These are phyloP conservation scores for Venturia carpophila DNA, from an alignment of 2,329 filamentous ascomycete genomes.

Conservation along the genomic window DNA sequence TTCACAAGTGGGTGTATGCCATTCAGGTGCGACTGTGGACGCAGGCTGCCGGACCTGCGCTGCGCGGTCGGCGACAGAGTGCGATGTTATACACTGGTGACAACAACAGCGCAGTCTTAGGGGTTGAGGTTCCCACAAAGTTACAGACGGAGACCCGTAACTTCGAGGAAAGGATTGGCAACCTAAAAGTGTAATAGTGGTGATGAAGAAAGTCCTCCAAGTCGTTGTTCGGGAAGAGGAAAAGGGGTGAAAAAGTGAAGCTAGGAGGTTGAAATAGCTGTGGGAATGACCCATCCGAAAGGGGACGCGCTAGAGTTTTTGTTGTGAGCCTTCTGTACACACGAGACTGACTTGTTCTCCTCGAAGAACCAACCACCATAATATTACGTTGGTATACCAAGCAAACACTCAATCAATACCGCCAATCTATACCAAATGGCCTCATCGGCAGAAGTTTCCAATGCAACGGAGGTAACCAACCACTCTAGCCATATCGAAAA, in stretches of 20 bases:
- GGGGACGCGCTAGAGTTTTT: not conserved
- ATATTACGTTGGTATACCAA: no score
- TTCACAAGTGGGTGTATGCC: slow-evolving; percentile 24
- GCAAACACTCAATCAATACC: no score
- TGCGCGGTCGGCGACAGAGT: slow-evolving; percentile 60
- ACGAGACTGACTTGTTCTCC: not conserved
- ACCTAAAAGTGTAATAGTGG: not conserved
- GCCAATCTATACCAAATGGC: not conserved
- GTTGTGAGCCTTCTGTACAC: not conserved
- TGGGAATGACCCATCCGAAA: not conserved
- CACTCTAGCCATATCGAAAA: no score
- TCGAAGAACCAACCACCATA: not conserved
- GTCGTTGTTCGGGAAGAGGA: not conserved
- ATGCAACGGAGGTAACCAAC: no score
- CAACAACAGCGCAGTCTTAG: slow-evolving; percentile 48
- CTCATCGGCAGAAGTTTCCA: no score
- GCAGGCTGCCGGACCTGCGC: slow-evolving; percentile 43
- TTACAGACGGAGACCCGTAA: not conserved
- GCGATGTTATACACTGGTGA: slow-evolving; percentile 67
- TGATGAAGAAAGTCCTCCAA: not conserved
- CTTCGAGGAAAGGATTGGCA: not conserved
- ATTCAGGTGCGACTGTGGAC: slow-evolving; percentile 21
- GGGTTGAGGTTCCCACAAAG: slow-evolving; percentile 25
- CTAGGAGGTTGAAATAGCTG: not conserved
- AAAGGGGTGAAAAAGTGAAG: not conserved